phyloP scores from a whole-genome alignment of 768 basidiomycete genomes.

The Rhodosporidiobolus odoratus region DNA sequence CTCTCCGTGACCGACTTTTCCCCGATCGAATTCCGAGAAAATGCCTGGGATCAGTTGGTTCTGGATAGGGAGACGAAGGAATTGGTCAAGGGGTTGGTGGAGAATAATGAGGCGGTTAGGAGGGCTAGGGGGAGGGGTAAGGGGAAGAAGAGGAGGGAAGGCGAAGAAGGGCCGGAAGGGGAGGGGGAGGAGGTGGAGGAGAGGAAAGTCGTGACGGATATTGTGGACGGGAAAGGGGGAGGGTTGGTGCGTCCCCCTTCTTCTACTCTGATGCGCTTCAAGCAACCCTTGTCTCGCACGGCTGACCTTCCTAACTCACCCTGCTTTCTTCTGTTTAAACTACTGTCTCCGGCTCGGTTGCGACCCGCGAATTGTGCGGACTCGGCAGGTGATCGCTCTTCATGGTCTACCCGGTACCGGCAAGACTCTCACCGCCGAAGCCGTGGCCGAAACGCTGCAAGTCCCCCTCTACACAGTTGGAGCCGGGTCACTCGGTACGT shows the following conservation, averaged over 20 bases:
- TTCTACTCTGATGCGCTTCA: neutral
- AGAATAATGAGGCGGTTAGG: constrained; percentile 39
- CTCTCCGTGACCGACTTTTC: constrained; percentile 52
- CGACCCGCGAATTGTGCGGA: neutral
- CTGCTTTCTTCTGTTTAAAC: neutral
- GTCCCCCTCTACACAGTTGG: constrained; percentile 44
- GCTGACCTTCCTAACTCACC: neutral
- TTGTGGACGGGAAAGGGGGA: constrained; percentile 63
- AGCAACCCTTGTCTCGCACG: too few relatives aligned
- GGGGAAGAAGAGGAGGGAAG: neutral
- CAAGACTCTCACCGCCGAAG: constrained; percentile 92
- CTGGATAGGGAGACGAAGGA: constrained; percentile 43
- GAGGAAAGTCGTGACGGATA: constrained; percentile 46
- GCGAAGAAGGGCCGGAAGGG: neutral
- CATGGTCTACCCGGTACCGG: constrained; percentile 95
- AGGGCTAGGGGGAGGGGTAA: constrained; percentile 51
- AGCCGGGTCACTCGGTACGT: constrained; percentile 42
- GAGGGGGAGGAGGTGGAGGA: neutral
- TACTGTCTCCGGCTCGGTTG: neutral
- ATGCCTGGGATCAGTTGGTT: constrained; percentile 60
- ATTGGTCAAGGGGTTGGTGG: constrained; percentile 9
- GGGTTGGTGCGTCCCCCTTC: constrained; percentile 54
- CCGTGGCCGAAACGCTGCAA: constrained; percentile 98
- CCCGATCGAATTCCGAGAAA: constrained; percentile 57
- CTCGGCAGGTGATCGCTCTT: constrained; percentile 60